Conservation (phyloP, 768 basidiomycete species). For the Fomitopsis pulvina region DNA sequence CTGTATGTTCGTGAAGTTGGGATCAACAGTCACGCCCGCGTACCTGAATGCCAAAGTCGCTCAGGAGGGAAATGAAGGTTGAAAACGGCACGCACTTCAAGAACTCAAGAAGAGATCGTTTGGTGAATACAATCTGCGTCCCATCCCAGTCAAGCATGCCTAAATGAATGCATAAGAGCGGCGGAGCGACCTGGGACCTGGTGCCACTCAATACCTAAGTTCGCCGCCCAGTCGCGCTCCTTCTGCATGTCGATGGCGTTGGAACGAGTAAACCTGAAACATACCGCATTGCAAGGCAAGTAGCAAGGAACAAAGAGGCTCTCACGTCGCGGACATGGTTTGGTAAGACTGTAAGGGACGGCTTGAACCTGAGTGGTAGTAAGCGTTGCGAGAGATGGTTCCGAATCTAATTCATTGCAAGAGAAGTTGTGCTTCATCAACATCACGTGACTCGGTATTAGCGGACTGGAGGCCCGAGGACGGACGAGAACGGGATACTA, state of each 20-base stretch:
- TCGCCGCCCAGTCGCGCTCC: conserved; percentile 67
- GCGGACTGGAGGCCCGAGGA: too few species aligned
- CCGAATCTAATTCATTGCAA: too few species aligned
- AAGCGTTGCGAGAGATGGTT: too few species aligned
- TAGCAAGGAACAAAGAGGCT: too few species aligned
- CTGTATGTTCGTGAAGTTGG: conserved; percentile 65
- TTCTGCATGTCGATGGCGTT: conserved; percentile 52
- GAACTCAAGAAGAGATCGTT: conserved; percentile 70
- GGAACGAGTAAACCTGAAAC: conserved; percentile 50
- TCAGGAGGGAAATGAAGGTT: conserved; percentile 11
- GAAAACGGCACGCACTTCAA: conserved; percentile 46
- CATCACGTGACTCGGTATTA: too few species aligned
- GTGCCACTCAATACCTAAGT: conserved; percentile 61
- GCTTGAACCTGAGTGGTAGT: too few species aligned
- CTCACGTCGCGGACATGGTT: neutral
- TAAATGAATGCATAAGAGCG: too few species aligned
- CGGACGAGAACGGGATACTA: too few species aligned
- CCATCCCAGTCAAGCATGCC: conserved; percentile 80
- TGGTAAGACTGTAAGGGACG: too few species aligned
- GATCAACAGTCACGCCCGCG: conserved; percentile 68
- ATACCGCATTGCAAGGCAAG: too few species aligned
- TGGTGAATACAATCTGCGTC: conserved; percentile 74
- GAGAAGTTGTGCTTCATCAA: too few species aligned
- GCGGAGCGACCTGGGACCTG: too few species aligned
- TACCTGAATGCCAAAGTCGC: conserved; percentile 37